These are phyloP conservation scores for Astathelohania contejeani DNA, from an alignment of 371 early-diverging fungal species.

Conservation along the genomic window DNA sequence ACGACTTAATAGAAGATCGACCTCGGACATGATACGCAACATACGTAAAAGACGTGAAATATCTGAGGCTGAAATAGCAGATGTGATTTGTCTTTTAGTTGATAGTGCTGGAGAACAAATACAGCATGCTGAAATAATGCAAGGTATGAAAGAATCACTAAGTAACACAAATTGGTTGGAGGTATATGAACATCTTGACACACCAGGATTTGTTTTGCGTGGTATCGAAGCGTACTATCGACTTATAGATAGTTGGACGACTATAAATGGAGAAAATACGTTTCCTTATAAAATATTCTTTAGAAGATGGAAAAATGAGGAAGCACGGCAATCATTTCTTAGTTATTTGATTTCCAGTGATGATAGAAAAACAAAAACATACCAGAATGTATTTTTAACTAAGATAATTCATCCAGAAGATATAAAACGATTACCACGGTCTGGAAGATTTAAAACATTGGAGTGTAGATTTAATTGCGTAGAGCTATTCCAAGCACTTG, in stretches of 20 bases:
- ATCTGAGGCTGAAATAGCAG: neutral
- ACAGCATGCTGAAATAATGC: neutral
- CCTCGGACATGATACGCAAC: too few species aligned
- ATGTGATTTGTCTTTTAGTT: neutral
- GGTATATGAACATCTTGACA: neutral
- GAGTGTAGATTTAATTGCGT: conserved; percentile 39
- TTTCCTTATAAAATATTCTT: conserved; percentile 46
- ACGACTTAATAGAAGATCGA: too few species aligned
- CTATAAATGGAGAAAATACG: conserved; percentile 30
- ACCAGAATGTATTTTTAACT: conserved; percentile 30
- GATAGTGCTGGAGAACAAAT: neutral
- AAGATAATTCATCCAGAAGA: conserved; percentile 32
- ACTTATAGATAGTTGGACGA: conserved; percentile 39
- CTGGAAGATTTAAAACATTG: conserved; percentile 24
- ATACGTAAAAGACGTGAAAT: neutral
- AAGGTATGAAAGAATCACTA: neutral
- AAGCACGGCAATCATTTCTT: conserved; percentile 26
- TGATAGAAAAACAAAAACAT: conserved; percentile 19
- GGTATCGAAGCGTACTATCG: conserved; percentile 27
- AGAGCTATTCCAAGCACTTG: conserved; percentile 41
- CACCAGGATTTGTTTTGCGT: neutral
- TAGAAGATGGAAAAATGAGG: conserved; percentile 28
- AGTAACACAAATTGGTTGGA: neutral
- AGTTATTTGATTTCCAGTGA: conserved; percentile 27
- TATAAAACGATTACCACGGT: conserved; percentile 12